Conservation (phyloP, 768 basidiomycete species). For the Trametes cubensis region DNA sequence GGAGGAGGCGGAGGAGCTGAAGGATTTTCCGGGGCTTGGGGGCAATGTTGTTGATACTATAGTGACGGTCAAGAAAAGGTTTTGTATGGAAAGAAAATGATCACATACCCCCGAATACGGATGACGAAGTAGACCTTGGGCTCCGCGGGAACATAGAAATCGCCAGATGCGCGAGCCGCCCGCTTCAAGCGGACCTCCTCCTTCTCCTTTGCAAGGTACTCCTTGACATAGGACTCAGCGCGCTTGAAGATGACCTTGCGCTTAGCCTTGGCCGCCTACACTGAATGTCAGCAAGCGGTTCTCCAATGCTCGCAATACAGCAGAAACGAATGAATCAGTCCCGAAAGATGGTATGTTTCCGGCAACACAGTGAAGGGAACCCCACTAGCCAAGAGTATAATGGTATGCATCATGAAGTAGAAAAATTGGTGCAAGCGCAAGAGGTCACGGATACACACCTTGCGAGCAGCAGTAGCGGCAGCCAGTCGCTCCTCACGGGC, state of each 20-base stretch:
- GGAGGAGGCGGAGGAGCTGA: conserved; percentile 96
- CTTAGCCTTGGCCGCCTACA: conserved; percentile 84
- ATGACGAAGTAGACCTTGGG: conserved; percentile 98
- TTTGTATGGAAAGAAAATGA: conserved; percentile 22
- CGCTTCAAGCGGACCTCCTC: conserved; percentile 97
- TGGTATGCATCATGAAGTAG: conserved; percentile 78
- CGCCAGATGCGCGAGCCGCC: conserved; percentile 85
- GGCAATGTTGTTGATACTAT: conserved; percentile 98
- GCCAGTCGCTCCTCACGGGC: conserved; percentile 90
- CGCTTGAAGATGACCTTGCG: conserved; percentile 99
- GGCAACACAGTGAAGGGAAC: conserved; percentile 64
- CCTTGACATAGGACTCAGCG: conserved; percentile 97
- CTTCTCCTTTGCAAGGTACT: conserved; percentile 89
- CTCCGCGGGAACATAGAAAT: conserved; percentile 97
- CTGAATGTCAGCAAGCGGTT: conserved; percentile 9
- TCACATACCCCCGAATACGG: conserved; percentile 94
- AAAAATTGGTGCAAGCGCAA: not conserved
- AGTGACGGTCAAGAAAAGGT: conserved; percentile 4
- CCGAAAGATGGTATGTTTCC: conserved; percentile 95
- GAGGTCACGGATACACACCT: conserved; percentile 57
- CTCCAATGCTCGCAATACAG: not conserved
- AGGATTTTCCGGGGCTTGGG: conserved; percentile 99
- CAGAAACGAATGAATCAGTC: conserved; percentile 54
- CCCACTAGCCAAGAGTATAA: conserved; percentile 79
- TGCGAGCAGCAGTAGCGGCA: conserved; percentile 82